Percentiles rank a stretch among this genome's conserved stretches.
phyloP scores from a whole-genome alignment of 305 asterid genomes.

The Andrographis paniculata region DNA sequence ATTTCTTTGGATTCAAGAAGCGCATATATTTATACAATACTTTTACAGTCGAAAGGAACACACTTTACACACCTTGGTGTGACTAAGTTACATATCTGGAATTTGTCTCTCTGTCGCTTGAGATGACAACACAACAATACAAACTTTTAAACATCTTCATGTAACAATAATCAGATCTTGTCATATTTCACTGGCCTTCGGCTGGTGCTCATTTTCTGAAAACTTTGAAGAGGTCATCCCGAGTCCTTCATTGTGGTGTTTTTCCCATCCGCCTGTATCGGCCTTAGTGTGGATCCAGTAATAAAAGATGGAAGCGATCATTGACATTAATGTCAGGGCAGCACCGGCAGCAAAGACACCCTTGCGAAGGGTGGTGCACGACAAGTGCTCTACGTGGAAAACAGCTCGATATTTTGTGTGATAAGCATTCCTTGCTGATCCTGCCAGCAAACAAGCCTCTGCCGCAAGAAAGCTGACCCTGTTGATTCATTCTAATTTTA shows the following conservation, averaged over 20 bases:
- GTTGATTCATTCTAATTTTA: constrained; percentile 15
- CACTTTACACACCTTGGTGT: constrained; percentile 16
- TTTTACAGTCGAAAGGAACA: too few relatives aligned
- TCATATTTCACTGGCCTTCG: constrained; percentile 31
- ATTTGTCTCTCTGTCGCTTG: constrained; percentile 11
- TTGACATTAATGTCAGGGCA: constrained; percentile 51
- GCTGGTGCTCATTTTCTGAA: constrained; percentile 37
- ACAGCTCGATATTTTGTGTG: constrained; percentile 77
- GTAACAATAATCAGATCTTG: constrained; percentile 21
- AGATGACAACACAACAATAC: constrained; percentile 10
- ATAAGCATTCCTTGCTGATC: constrained; percentile 88
- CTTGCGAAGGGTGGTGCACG: constrained; percentile 84
- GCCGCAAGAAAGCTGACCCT: constrained; percentile 89
- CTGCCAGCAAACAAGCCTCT: constrained; percentile 85
- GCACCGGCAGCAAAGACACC: constrained; percentile 99
- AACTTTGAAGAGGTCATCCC: constrained; percentile 49
- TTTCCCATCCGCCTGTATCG: constrained; percentile 90
- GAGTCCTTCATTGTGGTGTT: constrained; percentile 77
- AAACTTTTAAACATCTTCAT: constrained; percentile 7
- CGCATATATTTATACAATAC: too few relatives aligned
- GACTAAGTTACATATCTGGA: constrained; percentile 16
- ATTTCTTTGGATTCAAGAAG: too few relatives aligned
- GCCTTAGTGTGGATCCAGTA: constrained; percentile 80
- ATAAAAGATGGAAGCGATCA: constrained; percentile 48
- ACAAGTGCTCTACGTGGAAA: constrained; percentile 50